Conservation (phyloP, 2,329 filamentous ascomycete genomes). For the Chalara sp. region DNA sequence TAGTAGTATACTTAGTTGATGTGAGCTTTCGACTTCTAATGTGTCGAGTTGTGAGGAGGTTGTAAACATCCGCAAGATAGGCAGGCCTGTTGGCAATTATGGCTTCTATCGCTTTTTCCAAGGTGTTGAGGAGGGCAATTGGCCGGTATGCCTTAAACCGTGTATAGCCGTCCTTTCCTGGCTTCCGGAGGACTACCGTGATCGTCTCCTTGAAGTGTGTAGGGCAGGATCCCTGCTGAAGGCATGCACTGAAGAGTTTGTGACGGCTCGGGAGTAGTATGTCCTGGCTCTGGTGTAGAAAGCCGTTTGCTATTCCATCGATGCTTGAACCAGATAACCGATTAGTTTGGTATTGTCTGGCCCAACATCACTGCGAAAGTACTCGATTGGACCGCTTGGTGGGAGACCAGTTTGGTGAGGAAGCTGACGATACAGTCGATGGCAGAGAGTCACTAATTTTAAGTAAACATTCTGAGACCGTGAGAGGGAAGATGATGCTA, state of each 20-base stretch:
- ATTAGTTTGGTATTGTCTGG: no score
- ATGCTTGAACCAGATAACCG: no score
- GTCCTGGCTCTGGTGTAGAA: slow-evolving; percentile 6
- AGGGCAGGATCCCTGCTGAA: slow-evolving; percentile 7
- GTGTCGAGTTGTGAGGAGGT: slow-evolving; percentile 4
- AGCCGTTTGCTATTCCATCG: no score
- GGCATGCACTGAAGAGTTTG: slow-evolving; percentile 7
- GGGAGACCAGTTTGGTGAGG: no score
- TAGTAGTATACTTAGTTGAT: slow-evolving; percentile 19
- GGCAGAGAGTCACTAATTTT: no score
- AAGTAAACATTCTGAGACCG: no score
- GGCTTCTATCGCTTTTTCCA: slow-evolving; percentile 5
- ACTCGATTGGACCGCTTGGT: no score
- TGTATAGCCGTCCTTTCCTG: slow-evolving; percentile 10
- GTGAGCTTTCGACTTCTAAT: slow-evolving; percentile 9
- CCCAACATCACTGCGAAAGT: no score
- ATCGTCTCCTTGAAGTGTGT: slow-evolving; percentile 7
- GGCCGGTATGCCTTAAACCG: slow-evolving; percentile 7
- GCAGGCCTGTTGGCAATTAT: slow-evolving; percentile 6
- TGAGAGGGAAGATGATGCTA: no score
- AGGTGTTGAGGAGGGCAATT: slow-evolving; percentile 10
- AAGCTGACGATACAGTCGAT: no score
- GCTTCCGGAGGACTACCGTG: slow-evolving; percentile 10
- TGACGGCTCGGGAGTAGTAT: slow-evolving; percentile 4
- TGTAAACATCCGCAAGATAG: slow-evolving; percentile 1